Percentiles rank a stretch among this genome's conserved stretches.
phyloP scores from a whole-genome alignment of 2,329 filamentous ascomycete genomes.

The Aspergillus terreus region DNA sequence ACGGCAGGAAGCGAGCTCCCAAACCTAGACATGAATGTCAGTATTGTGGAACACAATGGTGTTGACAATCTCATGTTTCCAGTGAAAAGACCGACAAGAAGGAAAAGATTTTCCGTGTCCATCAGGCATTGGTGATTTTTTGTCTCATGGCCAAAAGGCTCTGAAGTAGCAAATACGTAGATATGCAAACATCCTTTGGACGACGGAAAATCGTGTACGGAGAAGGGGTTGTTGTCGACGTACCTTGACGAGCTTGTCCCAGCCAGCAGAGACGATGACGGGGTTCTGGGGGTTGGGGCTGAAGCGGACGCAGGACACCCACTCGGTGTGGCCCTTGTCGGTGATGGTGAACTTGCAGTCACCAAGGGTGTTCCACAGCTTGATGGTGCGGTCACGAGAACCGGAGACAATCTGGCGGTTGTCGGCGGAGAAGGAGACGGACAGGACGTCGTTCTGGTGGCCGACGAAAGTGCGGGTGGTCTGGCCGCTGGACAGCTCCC shows the following conservation, averaged over 20 bases:
- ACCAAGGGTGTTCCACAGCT: slow-evolving; percentile 99
- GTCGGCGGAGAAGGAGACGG: slow-evolving; percentile 99
- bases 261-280: slow-evolving; percentile 96
- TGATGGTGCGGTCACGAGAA: slow-evolving; percentile 97
- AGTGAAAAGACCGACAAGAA: slow-evolving; percentile 8
- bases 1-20: slow-evolving; percentile 99
- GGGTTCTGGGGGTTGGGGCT: slow-evolving; percentile 99
- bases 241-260: slow-evolving; percentile 99
- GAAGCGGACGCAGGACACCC: slow-evolving; percentile 99
- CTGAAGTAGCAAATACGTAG: slow-evolving; percentile 99
- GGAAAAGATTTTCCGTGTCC: slow-evolving; percentile 20
- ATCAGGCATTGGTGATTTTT: slow-evolving; percentile 69
- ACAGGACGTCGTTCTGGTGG: slow-evolving; percentile 99
- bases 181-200: slow-evolving; percentile 86
- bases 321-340: slow-evolving; percentile 99
- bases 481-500: slow-evolving; percentile 95
- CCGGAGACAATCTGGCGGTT: slow-evolving; percentile 99
- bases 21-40: slow-evolving; percentile 62
- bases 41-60: neutral
- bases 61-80: slow-evolving; percentile 6
- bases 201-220: slow-evolving; percentile 4
- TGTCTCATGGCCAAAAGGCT: slow-evolving; percentile 96
- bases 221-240: slow-evolving; percentile 32
- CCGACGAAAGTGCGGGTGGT: slow-evolving; percentile 98
- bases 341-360: slow-evolving; percentile 99